phyloP scores from a whole-genome alignment of 2,329 filamentous ascomycete genomes.

The Zarea fungicola region DNA sequence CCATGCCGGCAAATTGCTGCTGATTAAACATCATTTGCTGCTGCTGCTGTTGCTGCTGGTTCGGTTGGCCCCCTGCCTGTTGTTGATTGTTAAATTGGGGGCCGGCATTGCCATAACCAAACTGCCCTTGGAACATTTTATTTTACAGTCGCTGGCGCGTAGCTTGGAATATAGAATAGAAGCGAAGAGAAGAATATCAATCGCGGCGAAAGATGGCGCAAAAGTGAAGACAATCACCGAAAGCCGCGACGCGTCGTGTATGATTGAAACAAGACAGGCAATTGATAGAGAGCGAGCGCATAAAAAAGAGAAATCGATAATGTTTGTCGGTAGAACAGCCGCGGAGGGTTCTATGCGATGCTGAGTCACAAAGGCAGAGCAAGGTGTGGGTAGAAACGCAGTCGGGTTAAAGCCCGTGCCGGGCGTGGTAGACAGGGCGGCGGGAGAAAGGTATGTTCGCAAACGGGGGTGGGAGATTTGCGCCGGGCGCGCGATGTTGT shows the following conservation, averaged over 20 bases:
- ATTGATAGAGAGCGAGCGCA: neutral
- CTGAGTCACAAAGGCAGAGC: no score
- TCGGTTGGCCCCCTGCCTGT: slow-evolving; percentile 19
- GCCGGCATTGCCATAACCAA: slow-evolving; percentile 13
- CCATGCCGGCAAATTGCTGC: slow-evolving; percentile 51
- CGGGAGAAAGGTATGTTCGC: neutral
- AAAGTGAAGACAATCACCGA: neutral
- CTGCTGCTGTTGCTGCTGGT: slow-evolving; percentile 29
- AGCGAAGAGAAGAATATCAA: neutral
- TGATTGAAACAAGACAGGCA: slow-evolving; percentile 4
- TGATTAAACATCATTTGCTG: slow-evolving; percentile 34
- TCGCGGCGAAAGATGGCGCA: neutral
- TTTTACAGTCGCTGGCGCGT: neutral
- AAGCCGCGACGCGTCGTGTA: slow-evolving; percentile 8
- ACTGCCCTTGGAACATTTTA: slow-evolving; percentile 13
- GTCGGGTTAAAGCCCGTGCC: neutral
- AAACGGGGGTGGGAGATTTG: slow-evolving; percentile 8
- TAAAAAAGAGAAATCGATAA: neutral
- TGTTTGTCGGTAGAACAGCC: neutral
- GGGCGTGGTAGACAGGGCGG: slow-evolving; percentile 1
- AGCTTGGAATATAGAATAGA: neutral
- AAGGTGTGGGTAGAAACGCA: neutral
- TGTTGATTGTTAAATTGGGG: slow-evolving; percentile 16
- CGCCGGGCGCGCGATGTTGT: slow-evolving; percentile 8
- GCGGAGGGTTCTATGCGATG: no score